Percentiles rank a stretch among this genome's conserved stretches.
These are phyloP conservation scores for Monascus ruber DNA, from an alignment of 2,329 filamentous ascomycete species.

Conservation along the genomic window DNA sequence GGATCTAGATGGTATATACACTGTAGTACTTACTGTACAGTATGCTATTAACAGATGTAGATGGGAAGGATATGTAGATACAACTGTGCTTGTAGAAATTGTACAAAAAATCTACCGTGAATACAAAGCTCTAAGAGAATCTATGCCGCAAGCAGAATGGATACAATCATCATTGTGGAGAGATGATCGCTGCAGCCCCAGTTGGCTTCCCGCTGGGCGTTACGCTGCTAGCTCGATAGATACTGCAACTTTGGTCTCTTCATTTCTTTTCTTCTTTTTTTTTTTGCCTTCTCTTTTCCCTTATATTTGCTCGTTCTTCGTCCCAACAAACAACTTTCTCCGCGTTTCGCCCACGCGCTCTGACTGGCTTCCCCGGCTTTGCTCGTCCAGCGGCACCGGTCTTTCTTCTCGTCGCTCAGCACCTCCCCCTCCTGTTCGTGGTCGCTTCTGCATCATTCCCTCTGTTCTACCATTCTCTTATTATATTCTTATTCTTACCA, in stretches of 20 bases:
- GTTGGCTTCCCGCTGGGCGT: no score
- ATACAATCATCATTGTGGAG: no score
- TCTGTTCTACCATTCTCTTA: not conserved
- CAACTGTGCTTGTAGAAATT: not conserved
- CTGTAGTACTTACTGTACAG: no score
- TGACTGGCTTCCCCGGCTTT: no score
- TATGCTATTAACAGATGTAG: no score
- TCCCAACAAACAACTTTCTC: not conserved
- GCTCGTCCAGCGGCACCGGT: not conserved
- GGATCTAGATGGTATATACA: no score
- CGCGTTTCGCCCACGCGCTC: no score
- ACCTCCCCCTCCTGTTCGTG: not conserved
- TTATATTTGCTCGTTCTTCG: not conserved
- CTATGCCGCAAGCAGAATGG: no score
- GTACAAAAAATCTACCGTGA: no score
- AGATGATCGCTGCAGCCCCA: no score
- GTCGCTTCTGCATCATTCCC: not conserved
- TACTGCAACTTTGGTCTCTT: constrained; percentile 2
- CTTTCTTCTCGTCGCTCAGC: not conserved
- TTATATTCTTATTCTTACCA: not conserved
- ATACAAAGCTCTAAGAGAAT: no score
- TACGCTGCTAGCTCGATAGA: no score
- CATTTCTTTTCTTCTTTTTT: not conserved
- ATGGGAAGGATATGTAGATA: not conserved
- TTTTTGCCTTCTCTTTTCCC: not conserved